These are phyloP conservation scores for Hebeloma cylindrosporum DNA, from an alignment of 768 basidiomycete genomes.

Conservation along the genomic window DNA sequence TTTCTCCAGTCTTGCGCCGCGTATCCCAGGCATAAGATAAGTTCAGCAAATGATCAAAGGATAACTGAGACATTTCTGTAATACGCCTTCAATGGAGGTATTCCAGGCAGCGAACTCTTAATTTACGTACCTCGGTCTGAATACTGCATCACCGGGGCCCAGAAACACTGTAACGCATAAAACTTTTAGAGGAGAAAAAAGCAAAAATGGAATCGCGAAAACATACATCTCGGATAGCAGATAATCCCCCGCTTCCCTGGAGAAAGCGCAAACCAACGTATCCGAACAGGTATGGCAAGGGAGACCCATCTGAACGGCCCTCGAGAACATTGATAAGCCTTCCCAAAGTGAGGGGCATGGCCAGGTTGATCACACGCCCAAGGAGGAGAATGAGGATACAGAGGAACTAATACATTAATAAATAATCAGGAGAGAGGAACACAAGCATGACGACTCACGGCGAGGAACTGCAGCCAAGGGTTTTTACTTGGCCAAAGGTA, in stretches of 20 bases:
- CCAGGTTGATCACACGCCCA: slow-evolving; percentile 74
- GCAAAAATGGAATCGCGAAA: too few species aligned
- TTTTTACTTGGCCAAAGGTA: slow-evolving; percentile 84
- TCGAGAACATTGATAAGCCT: slow-evolving; percentile 60
- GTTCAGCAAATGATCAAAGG: slow-evolving; percentile 85
- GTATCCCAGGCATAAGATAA: slow-evolving; percentile 85
- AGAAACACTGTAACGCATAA: slow-evolving; percentile 49
- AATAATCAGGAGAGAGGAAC: not conserved
- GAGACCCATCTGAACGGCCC: slow-evolving; percentile 42
- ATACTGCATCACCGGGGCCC: slow-evolving; percentile 89
- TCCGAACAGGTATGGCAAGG: slow-evolving; percentile 67
- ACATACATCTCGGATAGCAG: slow-evolving; percentile 60
- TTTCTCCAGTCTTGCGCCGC: slow-evolving; percentile 81
- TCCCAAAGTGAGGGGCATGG: slow-evolving; percentile 71
- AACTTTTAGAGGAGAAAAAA: not conserved
- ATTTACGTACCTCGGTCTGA: slow-evolving; percentile 62
- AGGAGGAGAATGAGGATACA: slow-evolving; percentile 72
- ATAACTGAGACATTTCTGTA: slow-evolving; percentile 80
- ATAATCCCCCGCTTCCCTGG: slow-evolving; percentile 74
- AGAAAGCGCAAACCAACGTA: slow-evolving; percentile 75
- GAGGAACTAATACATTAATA: slow-evolving; percentile 41
- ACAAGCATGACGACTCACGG: slow-evolving; percentile 40
- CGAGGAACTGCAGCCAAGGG: slow-evolving; percentile 64
- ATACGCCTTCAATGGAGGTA: not conserved
- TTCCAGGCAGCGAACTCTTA: not conserved